Base-by-base conservation (phyloP, 306 rosid species). In the Acacia acuminata region DNA sequence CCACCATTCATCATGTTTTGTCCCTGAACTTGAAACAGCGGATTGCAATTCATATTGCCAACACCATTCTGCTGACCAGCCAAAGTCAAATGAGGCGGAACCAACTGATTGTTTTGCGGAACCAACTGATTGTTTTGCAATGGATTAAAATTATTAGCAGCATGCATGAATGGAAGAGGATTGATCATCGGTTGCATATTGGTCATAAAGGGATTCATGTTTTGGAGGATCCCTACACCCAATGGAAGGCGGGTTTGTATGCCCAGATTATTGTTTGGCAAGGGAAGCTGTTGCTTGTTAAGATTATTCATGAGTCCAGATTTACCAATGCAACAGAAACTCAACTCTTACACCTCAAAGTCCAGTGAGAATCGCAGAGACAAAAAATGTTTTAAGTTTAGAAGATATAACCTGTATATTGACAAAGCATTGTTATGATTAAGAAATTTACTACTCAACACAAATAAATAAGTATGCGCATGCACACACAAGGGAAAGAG, bases 81-180 rank as follows among this genome's bases (percentile, higher is more conserved):
- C 20, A 81, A 72, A 79, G 85, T 84, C 73, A 88, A 73, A 7
- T 79, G 90, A 76, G 93, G 82, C 80, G 80, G 16, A 71, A 79
- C 88, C 73, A 88, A 47, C 53, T 85, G 85, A 81, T 87, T 87
- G 75, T 86, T 88, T 85, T 87, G 97, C 84, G 80, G 16, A 71
- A 79, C 88, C 73, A 88, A 47, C 53, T 85, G 85, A 81, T 87
- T 87, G 75, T 86, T 88, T 85, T 87, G 97, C 84, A 89, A 74
- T 40, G 90, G 89, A 38, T 44, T 72, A 71, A 77, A 27, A 38
- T 85, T 77, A 77, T 85, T 85, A 15, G 89, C 80, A 17, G 73
- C 73, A 76, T 82, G 88, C 91, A 84, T 81, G 68, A 86, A 86
- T 45, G 89, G 84, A 27, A 88, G 90, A 25, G 72, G 82, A 79